Conservation (phyloP, 2,329 filamentous ascomycete genomes). For the Colletotrichum musae region DNA sequence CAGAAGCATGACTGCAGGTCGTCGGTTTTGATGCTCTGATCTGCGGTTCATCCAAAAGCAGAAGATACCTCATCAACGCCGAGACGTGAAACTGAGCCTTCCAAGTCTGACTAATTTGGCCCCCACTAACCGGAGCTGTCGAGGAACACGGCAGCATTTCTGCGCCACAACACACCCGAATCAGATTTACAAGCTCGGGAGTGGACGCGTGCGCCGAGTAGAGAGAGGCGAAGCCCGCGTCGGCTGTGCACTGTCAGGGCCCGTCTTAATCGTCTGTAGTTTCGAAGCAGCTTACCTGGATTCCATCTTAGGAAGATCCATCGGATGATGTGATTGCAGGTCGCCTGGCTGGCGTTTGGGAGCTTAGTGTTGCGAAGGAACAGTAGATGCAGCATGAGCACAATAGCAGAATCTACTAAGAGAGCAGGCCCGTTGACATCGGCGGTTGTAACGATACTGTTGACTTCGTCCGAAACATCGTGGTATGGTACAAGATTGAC, state of each 20-base stretch:
- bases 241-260: conserved; percentile 61
- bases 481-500: conserved; percentile 77
- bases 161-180: conserved; percentile 78
- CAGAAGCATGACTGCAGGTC: conserved; percentile 7
- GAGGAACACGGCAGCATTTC: conserved; percentile 49
- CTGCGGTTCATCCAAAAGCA: conserved; percentile 61
- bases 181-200: conserved; percentile 75
- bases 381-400: conserved; percentile 79
- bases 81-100: conserved; percentile 59
- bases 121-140: conserved; percentile 59
- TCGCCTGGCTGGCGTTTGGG: conserved; percentile 76
- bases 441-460: conserved; percentile 80
- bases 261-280: background rate
- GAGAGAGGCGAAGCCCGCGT: conserved; percentile 76
- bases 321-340: conserved; percentile 79
- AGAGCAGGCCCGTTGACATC: conserved; percentile 86
- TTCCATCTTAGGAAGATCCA: conserved; percentile 90
- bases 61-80: conserved; percentile 66
- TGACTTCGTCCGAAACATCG: conserved; percentile 77
- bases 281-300: conserved; percentile 71
- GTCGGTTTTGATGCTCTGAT: conserved; percentile 20
- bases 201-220: conserved; percentile 76
- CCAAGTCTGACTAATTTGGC: conserved; percentile 64
- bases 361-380: conserved; percentile 76
- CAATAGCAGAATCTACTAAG: conserved; percentile 84